phyloP scores from a whole-genome alignment of 331 rosid species.

The Quercus tomentella region DNA sequence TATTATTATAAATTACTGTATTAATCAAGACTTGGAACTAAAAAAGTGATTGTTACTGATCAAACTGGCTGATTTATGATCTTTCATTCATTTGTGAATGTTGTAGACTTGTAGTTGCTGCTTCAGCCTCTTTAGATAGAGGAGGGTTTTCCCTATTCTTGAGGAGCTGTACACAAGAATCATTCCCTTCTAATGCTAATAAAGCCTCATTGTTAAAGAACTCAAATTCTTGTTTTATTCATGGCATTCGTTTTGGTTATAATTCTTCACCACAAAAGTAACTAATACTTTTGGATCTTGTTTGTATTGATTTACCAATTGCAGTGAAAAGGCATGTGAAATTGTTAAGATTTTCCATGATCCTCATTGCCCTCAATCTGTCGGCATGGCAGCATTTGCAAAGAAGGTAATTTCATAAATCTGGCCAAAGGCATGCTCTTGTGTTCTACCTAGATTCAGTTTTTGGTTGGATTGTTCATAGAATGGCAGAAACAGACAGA shows the following conservation, averaged over 20 bases:
- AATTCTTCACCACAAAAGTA: background rate
- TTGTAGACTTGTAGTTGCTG: background rate
- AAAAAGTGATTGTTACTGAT: background rate
- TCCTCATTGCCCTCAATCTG: conserved; percentile 48
- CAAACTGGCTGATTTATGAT: background rate
- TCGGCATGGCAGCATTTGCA: conserved; percentile 51
- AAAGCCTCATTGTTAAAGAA: background rate
- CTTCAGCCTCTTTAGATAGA: background rate
- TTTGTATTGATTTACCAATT: conserved; percentile 14
- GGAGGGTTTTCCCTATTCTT: background rate
- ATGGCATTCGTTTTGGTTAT: background rate
- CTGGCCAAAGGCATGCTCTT: background rate
- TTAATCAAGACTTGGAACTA: background rate
- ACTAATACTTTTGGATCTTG: background rate
- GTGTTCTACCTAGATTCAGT: background rate
- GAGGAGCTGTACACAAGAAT: too few species aligned
- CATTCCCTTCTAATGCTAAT: too few species aligned
- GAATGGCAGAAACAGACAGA: background rate
- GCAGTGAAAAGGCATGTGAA: conserved; percentile 60
- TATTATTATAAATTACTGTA: background rate
- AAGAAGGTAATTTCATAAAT: conserved; percentile 44
- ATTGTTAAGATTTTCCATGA: conserved; percentile 44
- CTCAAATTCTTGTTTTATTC: background rate
- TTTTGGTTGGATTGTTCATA: conserved; percentile 9
- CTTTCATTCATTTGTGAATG: background rate